Base-by-base conservation (phyloP, 768 basidiomycete genomes). In the Phanerochaete sordida region DNA sequence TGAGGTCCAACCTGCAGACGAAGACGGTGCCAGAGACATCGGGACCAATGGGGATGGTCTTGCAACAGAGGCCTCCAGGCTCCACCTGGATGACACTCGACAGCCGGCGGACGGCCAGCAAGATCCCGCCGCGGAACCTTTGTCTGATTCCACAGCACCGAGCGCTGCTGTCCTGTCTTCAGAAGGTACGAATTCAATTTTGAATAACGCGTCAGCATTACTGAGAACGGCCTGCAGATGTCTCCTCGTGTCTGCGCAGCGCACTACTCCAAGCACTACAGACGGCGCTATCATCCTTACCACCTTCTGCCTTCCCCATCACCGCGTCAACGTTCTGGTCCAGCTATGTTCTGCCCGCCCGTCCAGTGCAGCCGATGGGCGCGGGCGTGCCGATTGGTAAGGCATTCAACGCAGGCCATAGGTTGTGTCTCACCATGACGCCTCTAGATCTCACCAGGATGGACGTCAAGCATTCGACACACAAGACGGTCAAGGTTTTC, bases 401-500 rank as follows among this genome's bases (percentile, higher is more conserved):
- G 66, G 53, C 7, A 46, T 43, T 39, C 48, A 27, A 27, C 48
- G 6, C 13, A 7, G 28, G 11, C 48, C 1, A 13, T 12, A 15
- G 16, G 50, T 16, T 26, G 33, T 11, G 13, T 27, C 26, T 27
- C 24, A 43, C 39, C 39, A 19, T 19, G 13, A 19, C 23, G 5
- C 27, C 1, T 33, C 45, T 47, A 68, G 69, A 70, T 64, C 71
- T 69, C 15, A 77, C 64, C 61, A 78, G 62, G 44, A 81, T 90
- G 59, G 90, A 83, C 64, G 88, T 95, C 71, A 93, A 90, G 65
- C 80, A 87, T 11, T 93, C 91, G 1, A 80, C 81, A 1, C 82
- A 86, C 76, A 97, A 95, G 73, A 91, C 91, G 11, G 79, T 95
- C 21, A 81, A 86, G 1, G 80, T 87, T 1, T 95, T 96, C 76